Base-by-base conservation (phyloP, 1,139 yeast genomes). In the Saccharomycopsis crataegensis region DNA sequence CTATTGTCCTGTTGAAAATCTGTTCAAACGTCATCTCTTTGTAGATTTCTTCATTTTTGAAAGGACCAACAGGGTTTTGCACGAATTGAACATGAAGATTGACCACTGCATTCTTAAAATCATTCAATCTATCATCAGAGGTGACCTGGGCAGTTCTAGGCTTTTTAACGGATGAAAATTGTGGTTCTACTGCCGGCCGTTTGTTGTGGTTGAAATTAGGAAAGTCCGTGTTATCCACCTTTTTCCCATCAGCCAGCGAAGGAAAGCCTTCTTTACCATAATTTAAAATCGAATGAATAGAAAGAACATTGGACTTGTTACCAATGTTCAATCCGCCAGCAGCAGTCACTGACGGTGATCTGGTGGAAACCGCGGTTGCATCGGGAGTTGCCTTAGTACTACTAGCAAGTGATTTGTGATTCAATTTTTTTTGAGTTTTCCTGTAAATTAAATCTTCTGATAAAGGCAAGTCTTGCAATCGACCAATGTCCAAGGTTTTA, bases 1-100 rank as follows among this genome's bases (percentile, higher is more conserved):
- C 11, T 36, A 11, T 36, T 2, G 40, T 36, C n/a, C 11, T 11
- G 11, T 5, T 11, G n/a, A 11, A 51, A 38, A 51, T 51, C 42
- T 51, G 41, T 7, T 51, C 54, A 40, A 51, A 52, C 34, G 49
- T 9, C 56, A 52, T 52, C 22, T 49, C 50, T 31, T 41, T 50
- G 40, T 16, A 49, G 7, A 52, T 34, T 28, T 52, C 47, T 12
- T 8, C 12, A 8, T 28, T 33, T 31, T 34, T 31, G 37, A 49
- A 49, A 28, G 53, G 53, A 6, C 56, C 56, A 33, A 12, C 17
- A 7, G 56, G 56, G 6, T 46, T 22, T 16, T 44, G n/a, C 14
- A 49, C 42, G 45, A 52, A 52, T 36, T 50, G 53, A 28, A 52
- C 34, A 42, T 52, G 53, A 8, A 52, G 37, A 16, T 52, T 17